Conservation (phyloP, 1,139 yeast species). For the Suhomyces chickasaworum region DNA sequence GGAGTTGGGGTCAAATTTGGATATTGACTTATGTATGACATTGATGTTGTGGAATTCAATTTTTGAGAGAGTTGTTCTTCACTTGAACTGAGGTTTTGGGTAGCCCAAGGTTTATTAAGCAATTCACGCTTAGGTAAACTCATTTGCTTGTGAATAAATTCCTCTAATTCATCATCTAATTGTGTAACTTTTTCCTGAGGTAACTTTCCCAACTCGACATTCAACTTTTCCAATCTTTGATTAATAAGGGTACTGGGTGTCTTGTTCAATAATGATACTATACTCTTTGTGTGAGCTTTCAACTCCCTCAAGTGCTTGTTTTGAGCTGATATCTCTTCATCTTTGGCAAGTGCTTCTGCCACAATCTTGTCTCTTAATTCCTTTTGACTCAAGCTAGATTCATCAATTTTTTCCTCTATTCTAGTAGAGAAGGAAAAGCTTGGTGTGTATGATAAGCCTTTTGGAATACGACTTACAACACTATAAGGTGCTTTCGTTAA, state of each 20-base stretch:
- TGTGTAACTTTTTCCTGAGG: constrained; percentile 40
- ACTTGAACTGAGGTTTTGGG: constrained; percentile 13
- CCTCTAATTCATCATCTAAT: constrained; percentile 47
- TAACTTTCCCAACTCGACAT: constrained; percentile 32
- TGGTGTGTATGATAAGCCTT: not conserved
- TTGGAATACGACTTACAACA: not conserved
- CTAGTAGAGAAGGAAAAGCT: constrained; percentile 8
- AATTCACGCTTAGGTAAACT: constrained; percentile 36
- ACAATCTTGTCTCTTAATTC: constrained; percentile 44
- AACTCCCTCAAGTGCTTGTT: constrained; percentile 42
- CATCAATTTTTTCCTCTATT: constrained; percentile 7
- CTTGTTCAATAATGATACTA: constrained; percentile 38
- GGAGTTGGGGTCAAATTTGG: constrained; percentile 49
- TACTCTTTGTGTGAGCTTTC: constrained; percentile 29
- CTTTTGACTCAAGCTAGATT: constrained; percentile 25
- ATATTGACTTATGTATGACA: constrained; percentile 33
- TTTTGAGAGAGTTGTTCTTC: constrained; percentile 17
- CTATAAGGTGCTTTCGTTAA: not conserved
- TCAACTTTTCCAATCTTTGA: constrained; percentile 34
- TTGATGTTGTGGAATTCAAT: constrained; percentile 35
- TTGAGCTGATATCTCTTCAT: constrained; percentile 42
- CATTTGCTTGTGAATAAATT: constrained; percentile 39
- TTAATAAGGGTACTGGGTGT: constrained; percentile 36
- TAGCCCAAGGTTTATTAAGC: constrained; percentile 41
- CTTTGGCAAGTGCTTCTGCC: constrained; percentile 49